Evolutionary conservation across 495 filamentous ascomycete genomes (phyloP).

Genomic region (Neurospora hispaniola): DNA sequence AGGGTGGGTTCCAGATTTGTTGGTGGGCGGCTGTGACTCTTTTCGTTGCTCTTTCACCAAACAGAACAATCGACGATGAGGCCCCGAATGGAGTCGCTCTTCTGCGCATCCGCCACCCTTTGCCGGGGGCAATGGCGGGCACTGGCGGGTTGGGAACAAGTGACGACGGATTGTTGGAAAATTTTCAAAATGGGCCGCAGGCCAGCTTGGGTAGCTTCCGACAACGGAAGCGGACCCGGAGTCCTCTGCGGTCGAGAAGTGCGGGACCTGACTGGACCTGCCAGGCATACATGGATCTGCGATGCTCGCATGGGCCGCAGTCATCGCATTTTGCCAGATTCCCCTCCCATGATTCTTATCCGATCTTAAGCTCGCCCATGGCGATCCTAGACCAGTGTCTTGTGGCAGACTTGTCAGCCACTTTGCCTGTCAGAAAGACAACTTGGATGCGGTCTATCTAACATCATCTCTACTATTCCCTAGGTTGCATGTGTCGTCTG

Average conservation of each 20-base stretch:
- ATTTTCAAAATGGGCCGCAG: conserved; percentile 4
- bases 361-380: neutral
- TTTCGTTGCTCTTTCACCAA: neutral
- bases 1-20: neutral
- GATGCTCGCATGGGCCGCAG: neutral
- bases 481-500: neutral
- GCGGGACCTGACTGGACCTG: neutral
- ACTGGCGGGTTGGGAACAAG: neutral
- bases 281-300: neutral
- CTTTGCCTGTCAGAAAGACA: neutral
- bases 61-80: neutral
- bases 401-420: neutral
- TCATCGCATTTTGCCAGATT: neutral
- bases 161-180: conserved; percentile 4
- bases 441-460: neutral
- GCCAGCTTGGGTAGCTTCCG: conserved; percentile 3
- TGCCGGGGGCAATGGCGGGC: neutral
- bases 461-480: neutral
- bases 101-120: neutral
- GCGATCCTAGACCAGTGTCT: neutral
- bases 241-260: neutral
- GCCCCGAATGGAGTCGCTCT: neutral
- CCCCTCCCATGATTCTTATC: neutral
- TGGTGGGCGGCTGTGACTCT: conserved; percentile 12
- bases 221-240: conserved; percentile 3